Base-by-base conservation (phyloP, 352 stramenopile genomes). In the Pythium dissotocum region DNA sequence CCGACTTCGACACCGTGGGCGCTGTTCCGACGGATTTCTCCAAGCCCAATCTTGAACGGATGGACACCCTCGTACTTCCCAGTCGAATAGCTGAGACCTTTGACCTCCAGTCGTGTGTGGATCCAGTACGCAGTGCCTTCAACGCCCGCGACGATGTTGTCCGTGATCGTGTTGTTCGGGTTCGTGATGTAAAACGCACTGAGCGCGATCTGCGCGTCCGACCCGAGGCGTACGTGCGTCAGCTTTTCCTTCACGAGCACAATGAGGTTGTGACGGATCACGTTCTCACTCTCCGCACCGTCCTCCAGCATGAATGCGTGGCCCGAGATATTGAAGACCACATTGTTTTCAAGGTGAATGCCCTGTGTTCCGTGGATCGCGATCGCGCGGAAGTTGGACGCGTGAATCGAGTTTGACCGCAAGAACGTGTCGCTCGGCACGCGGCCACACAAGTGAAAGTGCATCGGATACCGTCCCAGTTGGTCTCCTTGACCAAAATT, bases 231-330 rank as follows among this genome's bases (percentile, higher is more conserved):
- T 0, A 67, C 70, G 14, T 61, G 58, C 8, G 54, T 70, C 4
- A 64, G 56, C 59, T 83, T 83, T 33, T 80, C 67, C 6, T 62
- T 59, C 6, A 84, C 77, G 7, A 79, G 64, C 35, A 76, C 69
- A 4, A 85, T 64, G 4, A 91, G 62, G 59, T 94, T 94, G 33
- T 77, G 30, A 13, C 58, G 40, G 33, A 94, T 83, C 0, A 61
- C 58, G 69, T 91, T 92, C 57, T 74, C 73, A n/a, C 56, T 68
- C 57, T 91, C 85, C 14, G 69, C 75, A 28, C 85, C 83, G 65
- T 89, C 81, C 70, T 92, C 82, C 9, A 91, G 61, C 68, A 87
- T 83, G 4, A 87, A 49, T 1, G 76, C 72, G 57, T 87, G 78
- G 14, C 78, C 82, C 2, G 69, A 70, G 38, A 85, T 77, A 57